These are phyloP conservation scores for Kwoniella bestiolae DNA, from an alignment of 768 basidiomycete genomes.

Conservation along the genomic window DNA sequence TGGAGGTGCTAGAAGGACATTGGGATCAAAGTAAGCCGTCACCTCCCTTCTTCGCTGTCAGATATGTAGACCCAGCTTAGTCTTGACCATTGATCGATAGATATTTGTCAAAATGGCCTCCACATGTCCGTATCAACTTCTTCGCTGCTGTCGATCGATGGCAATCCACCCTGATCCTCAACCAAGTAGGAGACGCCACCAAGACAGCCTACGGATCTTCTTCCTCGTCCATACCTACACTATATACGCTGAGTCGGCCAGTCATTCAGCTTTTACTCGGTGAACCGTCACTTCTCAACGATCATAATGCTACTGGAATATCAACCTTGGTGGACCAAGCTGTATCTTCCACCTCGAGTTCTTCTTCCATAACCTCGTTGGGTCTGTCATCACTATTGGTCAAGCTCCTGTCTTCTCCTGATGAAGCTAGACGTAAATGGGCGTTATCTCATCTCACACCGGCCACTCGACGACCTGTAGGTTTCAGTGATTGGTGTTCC, in stretches of 20 bases:
- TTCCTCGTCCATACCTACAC: conserved; percentile 5
- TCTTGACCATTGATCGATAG: conserved; percentile 58
- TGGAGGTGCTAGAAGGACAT: conserved; percentile 67
- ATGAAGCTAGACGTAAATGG: conserved; percentile 22
- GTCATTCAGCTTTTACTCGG: conserved; percentile 46
- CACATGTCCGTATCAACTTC: conserved; percentile 64
- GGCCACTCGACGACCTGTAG: conserved; percentile 32
- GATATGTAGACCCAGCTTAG: conserved; percentile 14
- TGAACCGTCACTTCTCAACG: conserved; percentile 32
- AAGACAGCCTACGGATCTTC: conserved; percentile 57
- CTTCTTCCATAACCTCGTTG: conserved; percentile 1
- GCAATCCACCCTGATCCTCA: conserved; percentile 66
- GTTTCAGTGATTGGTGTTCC: conserved; percentile 41
- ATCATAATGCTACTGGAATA: conserved; percentile 21
- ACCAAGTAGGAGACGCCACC: conserved; percentile 59
- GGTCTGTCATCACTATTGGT: conserved; percentile 33
- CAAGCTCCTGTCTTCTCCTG: conserved; percentile 29
- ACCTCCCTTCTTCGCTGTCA: not conserved
- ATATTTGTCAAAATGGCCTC: conserved; percentile 72
- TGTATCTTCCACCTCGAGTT: not conserved
- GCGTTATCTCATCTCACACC: conserved; percentile 33
- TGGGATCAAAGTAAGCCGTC: conserved; percentile 69
- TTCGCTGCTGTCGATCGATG: conserved; percentile 69
- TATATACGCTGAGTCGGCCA: conserved; percentile 30
- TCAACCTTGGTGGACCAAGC: conserved; percentile 26